Evolutionary conservation across 2,329 filamentous ascomycete genomes (phyloP), one percentile per base, ranked within the genome.

Genomic region (Macrophomina tecta): DNA sequence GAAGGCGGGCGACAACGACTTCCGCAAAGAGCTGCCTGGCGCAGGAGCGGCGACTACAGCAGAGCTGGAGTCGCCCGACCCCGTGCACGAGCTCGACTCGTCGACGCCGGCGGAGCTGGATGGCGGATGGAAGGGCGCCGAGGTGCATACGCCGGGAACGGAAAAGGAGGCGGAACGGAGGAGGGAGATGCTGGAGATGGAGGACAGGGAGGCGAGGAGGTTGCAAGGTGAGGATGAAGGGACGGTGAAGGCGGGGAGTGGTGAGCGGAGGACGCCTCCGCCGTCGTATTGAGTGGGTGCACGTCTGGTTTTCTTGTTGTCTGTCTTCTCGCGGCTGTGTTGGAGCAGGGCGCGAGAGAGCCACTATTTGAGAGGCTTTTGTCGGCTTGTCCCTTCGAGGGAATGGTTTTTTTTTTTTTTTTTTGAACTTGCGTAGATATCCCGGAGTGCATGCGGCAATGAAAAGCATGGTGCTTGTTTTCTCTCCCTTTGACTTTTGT

Each of bases 71-170:
- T 8, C n/a, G 5, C 48, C 46, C 2, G 14, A 5, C 45, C n/a
- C n/a, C 14, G 38, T 53, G 46, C 61, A 64, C 14, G 61, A 64
- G 48, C 28, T 64, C 14, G 61, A 64, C 14, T 18, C 38, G 6
- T 5, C 6, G 34, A n/a, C 16, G 14, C 23, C 23, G 34, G 61
- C 36, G 12, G 49, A 53, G 48, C 14, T 64, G 48, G 61, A 64
- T 18, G 61, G 34, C 23, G 61, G 36, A 36, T 23, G 46, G 34
- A 28, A 52, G 61, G 49, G 18, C 9, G 30, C 8, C 7, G 42
- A 42, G n/a, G 28, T 46, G 42, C 28, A 61, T 3, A 32, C 42
- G 58, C 11, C n/a, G 40, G 28, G 23, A 6, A 12, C 7, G 58
- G 42, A 38, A 30, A 28, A 49, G 58, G 58, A 16, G 42, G 30